Base-by-base conservation (phyloP, 1,139 yeast species). In the Nakaseomyces kungkrabaensis region DNA sequence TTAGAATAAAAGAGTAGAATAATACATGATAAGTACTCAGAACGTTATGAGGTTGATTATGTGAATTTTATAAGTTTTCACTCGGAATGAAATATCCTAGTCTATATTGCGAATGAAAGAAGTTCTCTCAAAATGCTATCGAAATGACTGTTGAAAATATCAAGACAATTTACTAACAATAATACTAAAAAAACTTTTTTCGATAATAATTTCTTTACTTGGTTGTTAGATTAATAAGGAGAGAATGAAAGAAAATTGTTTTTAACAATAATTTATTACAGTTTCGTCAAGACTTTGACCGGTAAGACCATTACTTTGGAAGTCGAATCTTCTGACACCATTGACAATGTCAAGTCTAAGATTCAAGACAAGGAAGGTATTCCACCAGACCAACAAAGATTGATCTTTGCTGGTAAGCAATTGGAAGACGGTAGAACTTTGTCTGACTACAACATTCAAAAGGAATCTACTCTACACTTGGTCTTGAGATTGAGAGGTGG, bases 291-390 rank as follows among this genome's bases (percentile, higher is more conserved):
- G 78, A 84, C 92, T 70, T 75, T 84, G 72, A 84, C 92, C 63
- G 92, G 92, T 72, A 84, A 84, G 81, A 84, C 94, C 73, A 85
- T 85, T 76, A 86, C 95, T 74, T 83, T 86, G 69, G 95, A 86
- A 79, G 95, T 86, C 68, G 95, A 86, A 78, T 85, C 95, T 66
- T 83, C 92, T 63, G 95, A 86, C 81, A 85, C 95, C 69, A 86
- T 86, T 73, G 95, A 86, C 81, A 86, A 86, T 68, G 95, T 86
- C 77, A 86, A 86, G 79, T 78, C 90, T 69, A 86, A 86, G 82
- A 86, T 86, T 71, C 94, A 85, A 76, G 95, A 86, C 79, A 85
- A 85, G 80, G 95, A 86, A 75, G 95, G 95, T 69, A 86, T 86
- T 63, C 95, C 95, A 71, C 95, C 95, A 69, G 95, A 85, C 76